Conservation (phyloP, 129 eudicot species). For the Pseudognaphalium luteoalbum region DNA sequence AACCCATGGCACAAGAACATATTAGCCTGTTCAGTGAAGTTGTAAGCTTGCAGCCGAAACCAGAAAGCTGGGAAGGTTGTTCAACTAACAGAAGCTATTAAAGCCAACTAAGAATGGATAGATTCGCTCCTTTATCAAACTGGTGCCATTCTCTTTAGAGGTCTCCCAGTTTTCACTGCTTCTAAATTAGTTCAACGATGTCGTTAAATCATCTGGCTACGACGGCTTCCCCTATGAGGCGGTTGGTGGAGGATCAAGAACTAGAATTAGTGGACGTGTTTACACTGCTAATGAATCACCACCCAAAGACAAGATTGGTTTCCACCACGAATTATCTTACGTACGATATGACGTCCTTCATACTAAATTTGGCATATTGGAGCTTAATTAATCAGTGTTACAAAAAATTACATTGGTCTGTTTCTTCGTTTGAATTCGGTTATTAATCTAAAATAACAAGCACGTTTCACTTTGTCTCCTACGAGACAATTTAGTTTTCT, state of each 20-base stretch:
- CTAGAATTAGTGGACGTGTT: constrained; percentile 61
- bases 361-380: no score
- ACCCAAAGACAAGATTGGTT: constrained; percentile 22
- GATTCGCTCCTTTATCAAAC: constrained; percentile 42
- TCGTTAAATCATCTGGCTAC: constrained; percentile 72
- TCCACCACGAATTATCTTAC: background rate
- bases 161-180: constrained; percentile 41
- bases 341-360: constrained; percentile 15
- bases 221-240: constrained; percentile 64
- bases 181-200: constrained; percentile 64
- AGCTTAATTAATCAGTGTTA: background rate
- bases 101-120: constrained; percentile 46
- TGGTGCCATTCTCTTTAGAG: constrained; percentile 69
- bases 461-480: no score
- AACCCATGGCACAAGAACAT: background rate
- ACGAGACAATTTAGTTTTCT: no score
- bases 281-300: constrained; percentile 79
- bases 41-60: background rate
- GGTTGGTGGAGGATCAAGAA: constrained; percentile 71
- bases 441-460: no score
- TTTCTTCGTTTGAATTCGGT: background rate
- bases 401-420: background rate
- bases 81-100: constrained; percentile 34
- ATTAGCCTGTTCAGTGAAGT: background rate
- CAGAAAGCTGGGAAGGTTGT: background rate